phyloP scores from a whole-genome alignment of 768 basidiomycete genomes.

The Trametes cubensis region DNA sequence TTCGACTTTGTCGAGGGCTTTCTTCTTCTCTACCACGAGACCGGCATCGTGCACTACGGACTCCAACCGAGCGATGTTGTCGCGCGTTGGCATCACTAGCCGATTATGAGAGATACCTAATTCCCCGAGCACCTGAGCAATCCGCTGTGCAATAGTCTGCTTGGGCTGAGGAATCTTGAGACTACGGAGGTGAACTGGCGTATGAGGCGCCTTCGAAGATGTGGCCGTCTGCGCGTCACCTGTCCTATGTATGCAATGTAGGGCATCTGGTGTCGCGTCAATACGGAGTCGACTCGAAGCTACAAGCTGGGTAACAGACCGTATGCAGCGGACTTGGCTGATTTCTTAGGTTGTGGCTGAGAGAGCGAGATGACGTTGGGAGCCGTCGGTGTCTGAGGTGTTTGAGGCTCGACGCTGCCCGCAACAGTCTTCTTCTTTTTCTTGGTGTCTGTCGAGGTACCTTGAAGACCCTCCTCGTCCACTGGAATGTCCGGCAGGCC shows the following conservation, averaged over 20 bases:
- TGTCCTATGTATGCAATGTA: conserved; percentile 73
- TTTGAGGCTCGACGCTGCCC: conserved; percentile 37
- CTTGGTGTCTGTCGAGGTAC: conserved; percentile 53
- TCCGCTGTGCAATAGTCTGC: conserved; percentile 69
- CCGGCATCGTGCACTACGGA: conserved; percentile 70
- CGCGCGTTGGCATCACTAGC: conserved; percentile 93
- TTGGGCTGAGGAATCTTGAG: conserved; percentile 85
- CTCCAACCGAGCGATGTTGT: conserved; percentile 76
- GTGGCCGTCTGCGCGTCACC: conserved; percentile 53
- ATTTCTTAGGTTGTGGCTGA: conserved; percentile 40
- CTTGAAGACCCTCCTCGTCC: conserved; percentile 62
- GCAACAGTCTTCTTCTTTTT: conserved; percentile 57
- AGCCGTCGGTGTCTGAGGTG: conserved; percentile 32
- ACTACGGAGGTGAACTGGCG: conserved; percentile 82
- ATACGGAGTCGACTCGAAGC: not conserved
- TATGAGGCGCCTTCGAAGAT: conserved; percentile 70
- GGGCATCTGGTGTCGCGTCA: conserved; percentile 50
- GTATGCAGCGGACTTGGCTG: conserved; percentile 57
- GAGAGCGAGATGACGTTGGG: conserved; percentile 41
- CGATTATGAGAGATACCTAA: conserved; percentile 71
- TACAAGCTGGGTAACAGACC: conserved; percentile 43
- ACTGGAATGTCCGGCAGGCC: conserved; percentile 74
- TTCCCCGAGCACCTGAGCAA: conserved; percentile 76
- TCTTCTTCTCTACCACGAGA: conserved; percentile 86
- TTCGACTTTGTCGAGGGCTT: conserved; percentile 81